Evolutionary conservation across 164 flowering plant genomes (phyloP), one percentile per base, ranked within the genome.

Genomic region (Akebia trifoliata): DNA sequence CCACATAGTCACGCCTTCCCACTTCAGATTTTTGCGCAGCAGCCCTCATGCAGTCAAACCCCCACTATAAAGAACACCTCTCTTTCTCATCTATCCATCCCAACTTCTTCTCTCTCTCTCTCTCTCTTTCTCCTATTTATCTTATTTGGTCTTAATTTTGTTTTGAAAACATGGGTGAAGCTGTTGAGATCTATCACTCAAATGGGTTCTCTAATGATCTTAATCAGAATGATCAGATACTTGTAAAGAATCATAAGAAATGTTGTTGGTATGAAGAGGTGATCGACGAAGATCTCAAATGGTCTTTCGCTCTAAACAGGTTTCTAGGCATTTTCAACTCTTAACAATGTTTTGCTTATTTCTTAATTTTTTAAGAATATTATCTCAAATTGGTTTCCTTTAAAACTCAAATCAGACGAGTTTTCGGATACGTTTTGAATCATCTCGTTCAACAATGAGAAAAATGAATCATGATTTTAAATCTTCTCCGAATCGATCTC

Each of bases 221-320:
- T 17, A 40, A 28, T 30, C 48, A 20, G 43, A 42, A 39, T 38
- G 22, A 47, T 14, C 34, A 59, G n/a, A 47, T 14, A 2, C 5
- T 10, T 28, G 66, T 2, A 29, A 36, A 14, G 54, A 50, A 25
- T 49, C 35, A 55, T 7, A n/a, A 60, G 24, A 31, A 65, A 20
- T 62, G 63, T 60, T 61, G 56, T 40, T 90, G 97, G 97, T 90
- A 63, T 53, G 97, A 90, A 62, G 97, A 90, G 71, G 73, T 72
- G 60, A 76, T 90, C 35, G 87, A 85, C 51, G 81, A 71, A 5
- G 70, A 90, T 66, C 85, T 90, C 72, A 85, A 82, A 67, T 85
- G 88, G 95, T 85, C 88, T 36, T 90, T 85, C 66, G 81, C 88
- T 47, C 65, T 90, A 37, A 85, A 87, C 59, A 76, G 95, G 95